These are phyloP conservation scores for Globisporangium emineosum DNA, from an alignment of 352 stramenopile species.

Conservation along the genomic window DNA sequence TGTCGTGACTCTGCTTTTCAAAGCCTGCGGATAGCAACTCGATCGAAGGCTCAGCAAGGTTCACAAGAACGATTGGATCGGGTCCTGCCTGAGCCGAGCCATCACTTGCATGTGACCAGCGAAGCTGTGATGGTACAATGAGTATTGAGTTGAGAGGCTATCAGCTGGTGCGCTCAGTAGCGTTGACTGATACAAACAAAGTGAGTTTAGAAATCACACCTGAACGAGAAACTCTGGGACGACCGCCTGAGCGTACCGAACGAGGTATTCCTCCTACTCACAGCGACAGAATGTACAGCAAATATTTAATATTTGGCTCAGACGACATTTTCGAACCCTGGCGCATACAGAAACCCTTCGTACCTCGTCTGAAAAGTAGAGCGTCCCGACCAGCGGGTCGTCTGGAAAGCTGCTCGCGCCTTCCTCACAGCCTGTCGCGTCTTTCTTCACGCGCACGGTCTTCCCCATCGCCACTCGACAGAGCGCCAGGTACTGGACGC, in stretches of 20 bases:
- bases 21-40: constrained; percentile 3
- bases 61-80: constrained; percentile 5
- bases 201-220: background rate
- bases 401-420: constrained; percentile 21
- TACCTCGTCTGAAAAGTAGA: constrained; percentile 41
- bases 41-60: constrained; percentile 1
- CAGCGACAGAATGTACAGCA: background rate
- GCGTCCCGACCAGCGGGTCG: constrained; percentile 31
- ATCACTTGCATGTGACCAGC: background rate
- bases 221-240: constrained; percentile 78
- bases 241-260: constrained; percentile 52
- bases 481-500: constrained; percentile 49
- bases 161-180: background rate
- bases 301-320: no score
- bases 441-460: constrained; percentile 29
- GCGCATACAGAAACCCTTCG: background rate
- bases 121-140: constrained; percentile 9
- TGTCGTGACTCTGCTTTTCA: background rate
- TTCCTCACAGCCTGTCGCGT: background rate
- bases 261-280: constrained; percentile 67
- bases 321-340: no score
- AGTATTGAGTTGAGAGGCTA: no score
- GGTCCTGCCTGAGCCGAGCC: no score
- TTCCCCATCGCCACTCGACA: constrained; percentile 68
- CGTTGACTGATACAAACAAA: background rate